Evolutionary conservation across 2,329 filamentous ascomycete species (phyloP).

Genomic region (Colletotrichum zoysiae): DNA sequence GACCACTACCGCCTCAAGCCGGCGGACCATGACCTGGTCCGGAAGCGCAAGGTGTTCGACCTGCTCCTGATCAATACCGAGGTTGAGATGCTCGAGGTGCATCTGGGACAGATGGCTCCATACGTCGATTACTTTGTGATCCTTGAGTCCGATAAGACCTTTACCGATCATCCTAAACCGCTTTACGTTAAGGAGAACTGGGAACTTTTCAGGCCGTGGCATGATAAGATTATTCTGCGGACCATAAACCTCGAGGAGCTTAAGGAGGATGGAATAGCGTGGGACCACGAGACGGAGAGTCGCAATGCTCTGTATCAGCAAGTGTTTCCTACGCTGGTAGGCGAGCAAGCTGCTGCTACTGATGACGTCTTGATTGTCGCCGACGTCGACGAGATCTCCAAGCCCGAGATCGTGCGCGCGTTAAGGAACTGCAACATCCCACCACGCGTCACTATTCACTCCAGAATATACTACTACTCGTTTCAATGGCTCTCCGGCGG

Average conservation of each 20-base stretch:
- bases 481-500: constrained; percentile 63
- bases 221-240: constrained; percentile 71
- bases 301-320: constrained; percentile 70
- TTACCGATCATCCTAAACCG: constrained; percentile 68
- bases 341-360: constrained; percentile 54
- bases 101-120: constrained; percentile 68
- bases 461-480: constrained; percentile 69
- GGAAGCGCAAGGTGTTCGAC: constrained; percentile 68
- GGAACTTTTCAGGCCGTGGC: constrained; percentile 63
- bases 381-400: constrained; percentile 72
- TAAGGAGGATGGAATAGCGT: constrained; percentile 48
- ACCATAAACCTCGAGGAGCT: constrained; percentile 43
- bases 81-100: constrained; percentile 75
- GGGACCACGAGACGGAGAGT: constrained; percentile 66
- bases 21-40: constrained; percentile 45
- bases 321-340: constrained; percentile 63
- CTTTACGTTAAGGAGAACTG: constrained; percentile 66
- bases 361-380: constrained; percentile 71
- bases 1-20: constrained; percentile 54
- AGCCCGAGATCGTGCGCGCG: constrained; percentile 61
- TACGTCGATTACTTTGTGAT: constrained; percentile 76
- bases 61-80: constrained; percentile 73
- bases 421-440: constrained; percentile 66
- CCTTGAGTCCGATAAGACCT: constrained; percentile 69
- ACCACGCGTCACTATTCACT: constrained; percentile 63